phyloP scores from a whole-genome alignment of 106 monocot genomes.

The Iris macrosiphon region DNA sequence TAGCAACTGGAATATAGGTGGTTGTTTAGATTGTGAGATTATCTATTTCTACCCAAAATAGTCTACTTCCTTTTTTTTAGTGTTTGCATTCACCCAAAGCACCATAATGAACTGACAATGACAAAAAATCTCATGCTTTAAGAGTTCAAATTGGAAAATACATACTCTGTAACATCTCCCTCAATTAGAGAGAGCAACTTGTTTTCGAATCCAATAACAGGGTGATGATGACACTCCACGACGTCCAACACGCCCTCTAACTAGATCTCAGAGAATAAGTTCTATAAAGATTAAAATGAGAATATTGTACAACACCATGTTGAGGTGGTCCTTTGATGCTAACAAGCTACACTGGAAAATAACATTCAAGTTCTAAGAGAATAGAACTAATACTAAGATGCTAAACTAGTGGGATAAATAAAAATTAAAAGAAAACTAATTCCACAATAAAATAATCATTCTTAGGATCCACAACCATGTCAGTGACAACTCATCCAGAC shows the following conservation, averaged over 20 bases:
- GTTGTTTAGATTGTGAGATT: too few species aligned
- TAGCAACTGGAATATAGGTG: too few species aligned
- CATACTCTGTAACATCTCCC: conserved; percentile 32
- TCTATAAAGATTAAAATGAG: background rate
- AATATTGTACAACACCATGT: background rate
- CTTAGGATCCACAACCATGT: too few species aligned
- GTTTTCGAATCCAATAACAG: conserved; percentile 32
- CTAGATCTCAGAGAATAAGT: conserved; percentile 34
- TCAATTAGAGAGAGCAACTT: conserved; percentile 44
- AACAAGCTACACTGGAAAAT: background rate
- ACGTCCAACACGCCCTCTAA: conserved; percentile 15
- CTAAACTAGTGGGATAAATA: background rate
- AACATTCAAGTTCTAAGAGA: too few species aligned
- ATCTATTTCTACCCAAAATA: too few species aligned
- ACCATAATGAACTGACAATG: background rate
- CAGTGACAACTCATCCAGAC: background rate
- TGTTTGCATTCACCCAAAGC: too few species aligned
- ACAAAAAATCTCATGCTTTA: background rate
- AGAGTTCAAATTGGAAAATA: background rate
- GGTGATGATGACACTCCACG: conserved; percentile 18
- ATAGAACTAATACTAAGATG: background rate
- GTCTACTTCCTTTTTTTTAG: too few species aligned
- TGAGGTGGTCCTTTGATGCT: background rate
- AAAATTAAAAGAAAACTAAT: background rate
- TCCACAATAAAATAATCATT: too few species aligned